Base-by-base conservation (phyloP, 2,329 filamentous ascomycete species). In the Stachybotrys elegans region DNA sequence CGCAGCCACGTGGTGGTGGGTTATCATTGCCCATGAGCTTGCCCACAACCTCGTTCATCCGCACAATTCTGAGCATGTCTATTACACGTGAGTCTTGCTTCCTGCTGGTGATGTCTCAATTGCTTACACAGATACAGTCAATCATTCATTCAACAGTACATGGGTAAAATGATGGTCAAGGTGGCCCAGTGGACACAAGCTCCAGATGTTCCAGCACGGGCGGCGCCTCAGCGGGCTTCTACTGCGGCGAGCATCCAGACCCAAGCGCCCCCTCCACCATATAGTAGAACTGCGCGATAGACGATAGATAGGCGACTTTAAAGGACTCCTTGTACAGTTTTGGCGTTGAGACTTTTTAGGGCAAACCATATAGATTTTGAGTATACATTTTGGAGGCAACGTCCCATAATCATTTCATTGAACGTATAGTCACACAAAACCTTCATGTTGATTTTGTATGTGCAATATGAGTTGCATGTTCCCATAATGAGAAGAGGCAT, bases 21-120 rank as follows among this genome's bases (percentile, higher is more conserved):
- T 95, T 51, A 90, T 93, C n/a, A 64, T 96, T 48, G 94, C 90
- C 49, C 93, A 98, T 62, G 94, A 98, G 68, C 69, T 98, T 63
- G 91, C 93, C 46, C 93, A 98, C 67, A 98, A 98, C 61, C 69
- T 98, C 43, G 88, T 95, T 8, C 68, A 70, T 29, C 76, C 81
- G 50, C 92, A 97, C 63, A 85, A 84, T 57, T 73, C 86, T 14
- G 78, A 86, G 43, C 89, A 95, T 65, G 87, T 83, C 56, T 95
- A 84, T 60, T 95, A 93, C 59, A 92, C 84, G 69, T 83, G 67
- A 65, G 76, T 69, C 39, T 16, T 7, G 27, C 34, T 5, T 1
- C 4, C 29, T 6, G 11, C n/a, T n/a, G n/a, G n/a, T n/a, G n/a
- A n/a, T n/a, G n/a, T n/a, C n/a, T n/a, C n/a, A n/a, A n/a, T n/a